Conservation (phyloP, 2,329 filamentous ascomycete genomes). For the Camillea tinctor region DNA sequence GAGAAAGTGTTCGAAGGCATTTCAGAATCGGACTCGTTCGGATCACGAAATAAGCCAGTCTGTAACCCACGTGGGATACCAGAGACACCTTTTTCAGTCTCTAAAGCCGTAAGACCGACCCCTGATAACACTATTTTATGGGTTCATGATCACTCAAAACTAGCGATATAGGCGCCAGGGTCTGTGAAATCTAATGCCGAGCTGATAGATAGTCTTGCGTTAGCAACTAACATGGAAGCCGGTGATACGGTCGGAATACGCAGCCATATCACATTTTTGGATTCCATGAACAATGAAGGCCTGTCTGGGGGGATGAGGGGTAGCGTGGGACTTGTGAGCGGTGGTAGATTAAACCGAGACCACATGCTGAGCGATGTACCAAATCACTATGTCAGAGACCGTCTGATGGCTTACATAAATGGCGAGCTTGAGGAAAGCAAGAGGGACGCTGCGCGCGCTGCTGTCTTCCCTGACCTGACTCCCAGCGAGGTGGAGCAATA, state of each 20-base stretch:
- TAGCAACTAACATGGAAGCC: neutral
- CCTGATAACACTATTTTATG: neutral
- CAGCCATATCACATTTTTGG: conserved; percentile 3
- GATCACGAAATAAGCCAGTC: neutral
- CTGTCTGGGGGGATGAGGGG: neutral
- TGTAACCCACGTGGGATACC: neutral
- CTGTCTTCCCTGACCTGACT: conserved; percentile 16
- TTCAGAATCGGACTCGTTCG: neutral
- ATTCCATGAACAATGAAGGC: conserved; percentile 1
- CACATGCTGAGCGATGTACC: conserved; percentile 18
- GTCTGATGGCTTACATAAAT: conserved; percentile 16
- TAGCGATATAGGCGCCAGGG: conserved; percentile 4
- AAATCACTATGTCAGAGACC: conserved; percentile 13
- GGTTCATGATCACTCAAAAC: neutral
- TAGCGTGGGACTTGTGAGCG: neutral
- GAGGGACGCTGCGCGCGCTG: conserved; percentile 4
- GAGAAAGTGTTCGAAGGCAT: neutral
- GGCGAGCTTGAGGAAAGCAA: conserved; percentile 7
- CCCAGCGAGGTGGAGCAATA: conserved; percentile 12
- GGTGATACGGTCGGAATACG: neutral
- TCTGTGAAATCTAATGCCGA: conserved; percentile 15
- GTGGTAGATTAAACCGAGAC: conserved; percentile 13
- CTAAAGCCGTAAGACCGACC: conserved; percentile 8
- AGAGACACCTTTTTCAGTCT: conserved; percentile 9
- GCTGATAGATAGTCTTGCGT: conserved; percentile 12